phyloP scores from a whole-genome alignment of 2,329 filamentous ascomycete genomes.

The Apiospora kogelbergensis region DNA sequence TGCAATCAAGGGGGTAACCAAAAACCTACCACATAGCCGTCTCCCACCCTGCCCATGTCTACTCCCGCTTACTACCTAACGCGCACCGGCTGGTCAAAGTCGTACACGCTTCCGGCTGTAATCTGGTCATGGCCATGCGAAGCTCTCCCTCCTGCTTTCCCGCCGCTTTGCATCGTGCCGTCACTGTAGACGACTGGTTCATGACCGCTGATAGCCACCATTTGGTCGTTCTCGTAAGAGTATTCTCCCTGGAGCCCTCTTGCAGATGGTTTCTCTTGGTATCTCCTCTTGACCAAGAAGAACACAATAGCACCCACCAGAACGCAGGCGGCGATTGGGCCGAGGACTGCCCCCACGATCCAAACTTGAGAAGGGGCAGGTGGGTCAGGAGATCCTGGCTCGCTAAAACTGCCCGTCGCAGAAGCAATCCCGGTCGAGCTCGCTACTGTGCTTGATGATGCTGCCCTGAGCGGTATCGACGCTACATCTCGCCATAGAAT shows the following conservation, averaged over 20 bases:
- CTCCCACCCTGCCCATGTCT: background rate
- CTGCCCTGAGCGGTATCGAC: too few relatives aligned
- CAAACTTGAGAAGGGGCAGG: background rate
- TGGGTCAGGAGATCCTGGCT: background rate
- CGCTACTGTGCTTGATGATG: too few relatives aligned
- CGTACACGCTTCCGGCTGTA: background rate
- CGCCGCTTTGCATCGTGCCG: too few relatives aligned
- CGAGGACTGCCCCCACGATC: background rate
- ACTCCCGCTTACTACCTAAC: background rate
- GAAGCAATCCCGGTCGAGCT: too few relatives aligned
- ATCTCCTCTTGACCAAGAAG: background rate
- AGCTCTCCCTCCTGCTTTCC: too few relatives aligned
- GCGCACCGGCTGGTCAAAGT: background rate
- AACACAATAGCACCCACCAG: background rate
- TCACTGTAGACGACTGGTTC: too few relatives aligned
- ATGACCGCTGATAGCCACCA: background rate
- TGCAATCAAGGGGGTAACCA: background rate
- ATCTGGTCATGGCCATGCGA: too few relatives aligned
- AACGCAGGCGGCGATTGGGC: background rate
- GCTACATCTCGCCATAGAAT: too few relatives aligned
- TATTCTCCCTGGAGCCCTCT: background rate
- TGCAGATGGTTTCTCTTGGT: background rate
- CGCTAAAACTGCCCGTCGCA: fast-evolving
- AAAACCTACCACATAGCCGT: background rate
- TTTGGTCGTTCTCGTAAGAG: background rate